A percentile compares a stretch with the other conserved stretches of the same genome.
These are phyloP conservation scores for Boletales sp. DNA, from an alignment of 768 basidiomycete genomes.

Conservation along the genomic window DNA sequence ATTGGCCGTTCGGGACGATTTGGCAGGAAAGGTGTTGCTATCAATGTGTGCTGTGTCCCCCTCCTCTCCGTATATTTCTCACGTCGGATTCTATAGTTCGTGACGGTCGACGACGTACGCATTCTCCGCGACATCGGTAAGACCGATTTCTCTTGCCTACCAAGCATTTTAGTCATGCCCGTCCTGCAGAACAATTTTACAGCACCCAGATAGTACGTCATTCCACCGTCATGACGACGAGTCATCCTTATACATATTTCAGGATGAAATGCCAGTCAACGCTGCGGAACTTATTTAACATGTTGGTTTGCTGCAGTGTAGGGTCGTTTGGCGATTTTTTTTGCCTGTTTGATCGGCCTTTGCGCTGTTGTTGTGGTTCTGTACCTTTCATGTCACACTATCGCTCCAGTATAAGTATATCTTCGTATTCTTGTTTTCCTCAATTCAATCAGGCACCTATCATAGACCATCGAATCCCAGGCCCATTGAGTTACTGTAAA, in stretches of 20 bases:
- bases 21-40: constrained; percentile 98
- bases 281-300: constrained; percentile 91
- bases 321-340: constrained; percentile 1
- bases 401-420: constrained; percentile 7
- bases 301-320: neutral
- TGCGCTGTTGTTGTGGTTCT: constrained; percentile 12
- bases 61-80: constrained; percentile 9
- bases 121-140: constrained; percentile 95
- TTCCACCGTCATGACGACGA: constrained; percentile 1
- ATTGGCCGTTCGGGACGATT: constrained; percentile 99
- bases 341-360: constrained; percentile 5
- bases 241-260: constrained; percentile 21
- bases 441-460: constrained; percentile 1
- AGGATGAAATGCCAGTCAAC: constrained; percentile 99
- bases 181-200: constrained; percentile 83
- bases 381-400: constrained; percentile 2
- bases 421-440: constrained; percentile 5
- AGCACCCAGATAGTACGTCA: constrained; percentile 82
- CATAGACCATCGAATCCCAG: neutral
- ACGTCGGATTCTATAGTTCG: constrained; percentile 54
- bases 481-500: too few relatives aligned
- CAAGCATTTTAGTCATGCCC: constrained; percentile 10
- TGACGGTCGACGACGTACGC: constrained; percentile 92
- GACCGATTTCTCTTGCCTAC: constrained; percentile 21
- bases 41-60: constrained; percentile 67